Evolutionary conservation across 164 flowering plant species (phyloP).

Genomic region (Pachysandra terminalis): DNA sequence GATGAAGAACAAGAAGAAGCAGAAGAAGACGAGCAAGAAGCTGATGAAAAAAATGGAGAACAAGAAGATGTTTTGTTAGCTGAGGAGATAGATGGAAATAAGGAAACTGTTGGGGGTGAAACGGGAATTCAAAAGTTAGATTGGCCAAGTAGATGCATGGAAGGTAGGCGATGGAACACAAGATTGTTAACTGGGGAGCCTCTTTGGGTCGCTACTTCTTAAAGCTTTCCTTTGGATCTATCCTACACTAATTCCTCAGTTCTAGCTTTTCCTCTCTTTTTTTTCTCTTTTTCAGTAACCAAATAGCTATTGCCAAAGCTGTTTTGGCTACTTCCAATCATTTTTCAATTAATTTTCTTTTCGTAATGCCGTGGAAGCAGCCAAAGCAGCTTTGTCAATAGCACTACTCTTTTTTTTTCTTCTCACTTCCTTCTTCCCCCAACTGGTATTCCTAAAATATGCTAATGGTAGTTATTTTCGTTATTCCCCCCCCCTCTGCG

Average conservation of each 20-base stretch:
- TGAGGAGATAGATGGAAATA: conserved; percentile 19
- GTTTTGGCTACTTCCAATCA: too few species aligned
- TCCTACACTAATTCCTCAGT: background rate
- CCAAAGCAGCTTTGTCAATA: too few species aligned
- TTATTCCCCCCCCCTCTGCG: conserved; percentile 2
- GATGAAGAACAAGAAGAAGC: conserved; percentile 11
- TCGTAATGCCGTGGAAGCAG: too few species aligned
- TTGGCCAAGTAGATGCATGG: conserved; percentile 54
- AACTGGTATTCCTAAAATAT: conserved; percentile 1
- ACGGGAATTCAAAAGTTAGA: conserved; percentile 32
- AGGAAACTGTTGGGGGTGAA: conserved; percentile 26
- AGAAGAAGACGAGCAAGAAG: conserved; percentile 18
- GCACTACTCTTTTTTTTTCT: too few species aligned
- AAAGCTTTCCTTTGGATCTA: background rate
- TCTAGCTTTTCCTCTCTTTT: background rate
- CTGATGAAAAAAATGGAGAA: conserved; percentile 1
- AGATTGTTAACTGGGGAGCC: conserved; percentile 40
- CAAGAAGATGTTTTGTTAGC: conserved; percentile 2
- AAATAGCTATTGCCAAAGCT: background rate
- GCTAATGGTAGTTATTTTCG: conserved; percentile 34
- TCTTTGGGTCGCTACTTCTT: conserved; percentile 43
- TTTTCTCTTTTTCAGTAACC: background rate
- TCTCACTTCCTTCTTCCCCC: background rate
- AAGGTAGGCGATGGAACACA: conserved; percentile 37
- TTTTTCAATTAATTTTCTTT: too few species aligned